A percentile compares a stretch with the other conserved stretches of the same genome.
These are phyloP conservation scores for Eucalyptus tenuipes DNA, from an alignment of 345 rosid species.

Conservation along the genomic window DNA sequence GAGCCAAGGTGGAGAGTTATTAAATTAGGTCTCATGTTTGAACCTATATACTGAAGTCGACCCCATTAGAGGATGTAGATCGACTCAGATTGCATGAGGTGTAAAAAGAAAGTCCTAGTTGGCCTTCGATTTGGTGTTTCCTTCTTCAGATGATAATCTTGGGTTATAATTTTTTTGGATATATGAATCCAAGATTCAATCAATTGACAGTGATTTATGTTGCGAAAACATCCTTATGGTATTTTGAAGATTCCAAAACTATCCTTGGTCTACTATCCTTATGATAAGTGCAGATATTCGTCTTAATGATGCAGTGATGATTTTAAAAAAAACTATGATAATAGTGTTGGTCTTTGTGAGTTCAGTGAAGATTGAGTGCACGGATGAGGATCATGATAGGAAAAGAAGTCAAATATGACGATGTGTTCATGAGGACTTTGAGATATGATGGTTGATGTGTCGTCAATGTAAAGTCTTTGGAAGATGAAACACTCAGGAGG, in stretches of 20 bases:
- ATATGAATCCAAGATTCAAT: too few species aligned
- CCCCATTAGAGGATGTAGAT: too few species aligned
- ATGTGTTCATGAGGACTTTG: background rate
- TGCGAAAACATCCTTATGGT: background rate
- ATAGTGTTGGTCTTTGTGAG: background rate
- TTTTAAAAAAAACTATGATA: background rate
- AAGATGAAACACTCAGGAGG: background rate
- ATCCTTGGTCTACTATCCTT: rapidly evolving
- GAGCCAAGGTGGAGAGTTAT: too few species aligned
- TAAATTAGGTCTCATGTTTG: too few species aligned
- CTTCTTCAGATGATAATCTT: too few species aligned
- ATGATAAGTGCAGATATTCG: background rate
- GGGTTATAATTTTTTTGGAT: too few species aligned
- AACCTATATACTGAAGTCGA: too few species aligned
- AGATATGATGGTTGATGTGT: background rate
- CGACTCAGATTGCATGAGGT: too few species aligned
- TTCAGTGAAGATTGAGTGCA: background rate
- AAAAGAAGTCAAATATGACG: background rate
- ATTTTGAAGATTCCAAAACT: background rate
- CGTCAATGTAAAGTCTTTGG: background rate
- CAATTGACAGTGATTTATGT: too few species aligned
- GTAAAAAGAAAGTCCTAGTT: too few species aligned
- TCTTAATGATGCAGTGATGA: too few species aligned
- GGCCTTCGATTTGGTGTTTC: too few species aligned
- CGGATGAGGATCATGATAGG: background rate